These are phyloP conservation scores for Conoideocrella luteorostrata DNA, from an alignment of 2,329 filamentous ascomycete genomes.

Conservation along the genomic window DNA sequence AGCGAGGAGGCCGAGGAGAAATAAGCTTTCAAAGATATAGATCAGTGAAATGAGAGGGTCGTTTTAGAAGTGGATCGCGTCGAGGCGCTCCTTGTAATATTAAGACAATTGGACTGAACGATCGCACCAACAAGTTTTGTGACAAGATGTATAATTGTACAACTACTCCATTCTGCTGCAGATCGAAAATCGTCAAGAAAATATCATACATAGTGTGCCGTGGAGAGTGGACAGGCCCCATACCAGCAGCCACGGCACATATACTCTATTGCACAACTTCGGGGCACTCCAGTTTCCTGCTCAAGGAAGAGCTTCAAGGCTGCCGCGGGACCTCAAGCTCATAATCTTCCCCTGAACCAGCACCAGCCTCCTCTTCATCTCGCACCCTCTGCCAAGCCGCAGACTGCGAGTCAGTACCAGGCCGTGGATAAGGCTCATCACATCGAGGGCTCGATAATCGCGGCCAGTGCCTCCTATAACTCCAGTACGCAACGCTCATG, in stretches of 20 bases:
- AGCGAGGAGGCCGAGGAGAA: conserved; percentile 66
- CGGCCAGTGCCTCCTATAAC: conserved; percentile 60
- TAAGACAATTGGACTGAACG: conserved; percentile 10
- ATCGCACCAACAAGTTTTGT: too few relatives aligned
- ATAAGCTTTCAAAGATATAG: conserved; percentile 25
- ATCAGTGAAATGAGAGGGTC: conserved; percentile 9
- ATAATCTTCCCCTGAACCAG: conserved; percentile 28
- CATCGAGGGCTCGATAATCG: conserved; percentile 44
- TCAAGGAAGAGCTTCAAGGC: not conserved
- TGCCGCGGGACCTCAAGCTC: conserved; percentile 14
- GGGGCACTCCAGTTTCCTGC: too few relatives aligned
- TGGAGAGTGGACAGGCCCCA: too few relatives aligned
- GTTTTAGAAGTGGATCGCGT: conserved; percentile 8
- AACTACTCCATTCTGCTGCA: too few relatives aligned
- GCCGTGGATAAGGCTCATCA: conserved; percentile 50
- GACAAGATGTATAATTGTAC: too few relatives aligned
- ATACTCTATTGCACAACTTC: too few relatives aligned
- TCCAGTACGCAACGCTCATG: conserved; percentile 55
- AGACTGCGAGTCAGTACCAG: conserved; percentile 27
- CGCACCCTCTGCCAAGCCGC: conserved; percentile 37
- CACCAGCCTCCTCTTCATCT: conserved; percentile 47
- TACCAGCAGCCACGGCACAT: too few relatives aligned
- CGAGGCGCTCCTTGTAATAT: conserved; percentile 12
- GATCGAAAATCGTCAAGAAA: too few relatives aligned
- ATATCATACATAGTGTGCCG: too few relatives aligned